These are phyloP conservation scores for Capsicum pubescens DNA, from an alignment of 257 asterid species.

Conservation along the genomic window DNA sequence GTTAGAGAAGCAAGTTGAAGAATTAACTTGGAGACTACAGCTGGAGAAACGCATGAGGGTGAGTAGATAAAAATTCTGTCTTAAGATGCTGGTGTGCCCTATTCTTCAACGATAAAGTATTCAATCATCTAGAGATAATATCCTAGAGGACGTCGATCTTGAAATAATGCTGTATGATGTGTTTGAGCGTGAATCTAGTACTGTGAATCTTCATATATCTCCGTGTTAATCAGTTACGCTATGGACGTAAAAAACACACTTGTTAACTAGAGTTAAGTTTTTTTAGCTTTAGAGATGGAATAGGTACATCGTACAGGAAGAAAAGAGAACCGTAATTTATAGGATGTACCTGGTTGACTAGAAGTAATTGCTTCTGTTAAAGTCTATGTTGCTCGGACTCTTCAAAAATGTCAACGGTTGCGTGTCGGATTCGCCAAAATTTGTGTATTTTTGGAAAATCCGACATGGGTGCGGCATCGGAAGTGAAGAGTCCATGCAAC, in stretches of 20 bases:
- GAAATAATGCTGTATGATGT: neutral
- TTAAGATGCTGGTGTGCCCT: neutral
- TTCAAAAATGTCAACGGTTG: no score
- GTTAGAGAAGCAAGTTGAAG: constrained; percentile 35
- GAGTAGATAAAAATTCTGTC: constrained; percentile 5
- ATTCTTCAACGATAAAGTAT: neutral
- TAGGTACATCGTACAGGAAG: neutral
- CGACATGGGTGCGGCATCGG: no score
- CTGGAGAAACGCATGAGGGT: constrained; percentile 39
- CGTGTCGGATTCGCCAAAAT: no score
- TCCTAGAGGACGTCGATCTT: constrained; percentile 3
- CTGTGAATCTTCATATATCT: neutral
- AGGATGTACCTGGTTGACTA: neutral
- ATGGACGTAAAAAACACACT: neutral
- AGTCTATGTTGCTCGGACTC: no score
- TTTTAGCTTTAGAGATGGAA: neutral
- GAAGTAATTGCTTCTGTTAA: constrained; percentile 9
- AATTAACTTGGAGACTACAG: constrained; percentile 29
- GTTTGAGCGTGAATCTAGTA: neutral
- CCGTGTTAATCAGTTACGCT: neutral
- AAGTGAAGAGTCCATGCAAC: no score
- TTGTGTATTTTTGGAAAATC: no score
- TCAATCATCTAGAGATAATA: neutral
- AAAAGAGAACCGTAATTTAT: neutral
- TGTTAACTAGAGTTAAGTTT: neutral